Evolutionary conservation across 352 stramenopile species (phyloP).

Genomic region (Phytophthora ramorum): DNA sequence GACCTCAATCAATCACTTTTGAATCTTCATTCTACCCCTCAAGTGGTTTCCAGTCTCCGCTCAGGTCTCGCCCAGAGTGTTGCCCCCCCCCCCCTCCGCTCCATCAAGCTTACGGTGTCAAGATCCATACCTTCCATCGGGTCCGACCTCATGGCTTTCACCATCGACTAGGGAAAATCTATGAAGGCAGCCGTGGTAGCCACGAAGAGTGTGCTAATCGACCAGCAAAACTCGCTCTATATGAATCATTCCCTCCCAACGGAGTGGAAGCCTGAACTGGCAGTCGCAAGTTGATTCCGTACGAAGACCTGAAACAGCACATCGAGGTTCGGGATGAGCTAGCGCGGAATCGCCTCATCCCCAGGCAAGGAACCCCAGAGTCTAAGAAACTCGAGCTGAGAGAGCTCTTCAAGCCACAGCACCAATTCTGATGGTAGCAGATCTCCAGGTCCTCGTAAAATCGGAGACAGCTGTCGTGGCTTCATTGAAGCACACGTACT

Average conservation of each 20-base stretch:
- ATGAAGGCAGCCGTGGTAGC: neutral
- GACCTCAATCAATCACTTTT: too few species aligned
- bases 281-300: constrained; percentile 13
- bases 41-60: too few species aligned
- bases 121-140: too few species aligned
- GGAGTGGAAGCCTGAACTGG: neutral
- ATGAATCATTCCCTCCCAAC: constrained; percentile 4
- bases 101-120: too few species aligned
- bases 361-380: constrained; percentile 7
- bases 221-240: constrained; percentile 10
- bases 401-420: too few species aligned
- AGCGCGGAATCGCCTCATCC: constrained; percentile 9
- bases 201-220: neutral
- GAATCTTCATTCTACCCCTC: too few species aligned
- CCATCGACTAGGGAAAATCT: neutral
- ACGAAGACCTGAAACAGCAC: constrained; percentile 11
- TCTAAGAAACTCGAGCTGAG: constrained; percentile 7
- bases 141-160: neutral
- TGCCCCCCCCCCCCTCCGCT: too few species aligned
- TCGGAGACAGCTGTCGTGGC: too few species aligned
- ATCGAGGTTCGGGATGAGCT: constrained; percentile 14
- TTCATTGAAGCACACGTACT: too few species aligned
- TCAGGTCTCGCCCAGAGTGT: too few species aligned
- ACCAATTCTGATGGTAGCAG: too few species aligned
- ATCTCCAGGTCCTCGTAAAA: too few species aligned